A percentile compares a stretch with the other conserved stretches of the same genome.
These are phyloP conservation scores for Chalciporus sphaerocephalus DNA, from an alignment of 768 basidiomycete genomes.

Conservation along the genomic window DNA sequence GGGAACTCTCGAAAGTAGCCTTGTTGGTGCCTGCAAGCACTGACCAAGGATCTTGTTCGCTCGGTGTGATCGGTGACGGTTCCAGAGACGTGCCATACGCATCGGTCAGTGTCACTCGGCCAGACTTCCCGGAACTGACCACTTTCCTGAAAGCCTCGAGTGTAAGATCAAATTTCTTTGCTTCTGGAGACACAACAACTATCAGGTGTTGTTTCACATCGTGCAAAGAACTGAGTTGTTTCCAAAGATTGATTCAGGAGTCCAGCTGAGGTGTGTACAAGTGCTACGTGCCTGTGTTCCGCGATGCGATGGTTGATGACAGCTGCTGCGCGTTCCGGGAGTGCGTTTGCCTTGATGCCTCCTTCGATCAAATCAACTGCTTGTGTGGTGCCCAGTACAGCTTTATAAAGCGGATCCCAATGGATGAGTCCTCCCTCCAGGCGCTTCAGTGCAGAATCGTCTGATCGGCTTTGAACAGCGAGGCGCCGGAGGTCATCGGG, in stretches of 20 bases:
- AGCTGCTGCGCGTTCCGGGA: slow-evolving; percentile 50
- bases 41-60: too few species aligned
- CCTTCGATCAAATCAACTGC: slow-evolving; percentile 64
- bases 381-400: slow-evolving; percentile 61
- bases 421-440: slow-evolving; percentile 37
- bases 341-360: slow-evolving; percentile 69
- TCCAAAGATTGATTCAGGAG: too few species aligned
- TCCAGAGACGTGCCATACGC: slow-evolving; percentile 49
- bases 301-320: slow-evolving; percentile 70
- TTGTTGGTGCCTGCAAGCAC: too few species aligned
- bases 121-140: slow-evolving; percentile 37
- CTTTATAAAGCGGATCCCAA: slow-evolving; percentile 22
- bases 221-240: slow-evolving; percentile 10
- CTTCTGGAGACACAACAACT: slow-evolving; percentile 39
- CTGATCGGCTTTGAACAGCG: slow-evolving; percentile 33
- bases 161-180: slow-evolving; percentile 50
- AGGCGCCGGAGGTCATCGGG: slow-evolving; percentile 41
- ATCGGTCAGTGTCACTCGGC: slow-evolving; percentile 46
- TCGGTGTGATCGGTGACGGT: slow-evolving; percentile 45
- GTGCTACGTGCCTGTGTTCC: slow-evolving; percentile 45
- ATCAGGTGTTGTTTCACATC: slow-evolving; percentile 18
- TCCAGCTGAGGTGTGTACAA: not conserved
- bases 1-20: slow-evolving; percentile 21
- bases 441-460: slow-evolving; percentile 43
- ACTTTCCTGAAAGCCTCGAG: slow-evolving; percentile 51